phyloP scores from a whole-genome alignment of 2,329 filamentous ascomycete genomes.

The Fusarium mundagurra region DNA sequence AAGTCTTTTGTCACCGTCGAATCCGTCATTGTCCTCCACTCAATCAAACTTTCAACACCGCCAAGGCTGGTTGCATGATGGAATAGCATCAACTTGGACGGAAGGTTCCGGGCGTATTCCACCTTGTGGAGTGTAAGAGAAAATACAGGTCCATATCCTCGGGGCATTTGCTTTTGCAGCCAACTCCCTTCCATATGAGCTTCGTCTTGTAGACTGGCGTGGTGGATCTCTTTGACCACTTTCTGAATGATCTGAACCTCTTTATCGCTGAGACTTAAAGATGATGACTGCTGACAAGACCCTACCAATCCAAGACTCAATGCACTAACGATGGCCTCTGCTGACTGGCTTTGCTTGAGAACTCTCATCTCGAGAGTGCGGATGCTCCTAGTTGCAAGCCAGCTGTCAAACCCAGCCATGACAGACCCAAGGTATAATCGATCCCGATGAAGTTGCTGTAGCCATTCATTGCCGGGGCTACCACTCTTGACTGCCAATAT shows the following conservation, averaged over 20 bases:
- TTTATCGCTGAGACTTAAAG: slow-evolving; percentile 48
- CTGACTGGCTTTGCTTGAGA: slow-evolving; percentile 76
- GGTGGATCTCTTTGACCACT: slow-evolving; percentile 70
- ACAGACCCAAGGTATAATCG: slow-evolving; percentile 80
- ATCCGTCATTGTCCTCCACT: slow-evolving; percentile 95
- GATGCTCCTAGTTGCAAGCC: slow-evolving; percentile 87
- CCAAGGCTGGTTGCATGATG: slow-evolving; percentile 94
- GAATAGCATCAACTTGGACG: slow-evolving; percentile 82
- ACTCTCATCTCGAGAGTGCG: slow-evolving; percentile 88
- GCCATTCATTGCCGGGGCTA: slow-evolving; percentile 67
- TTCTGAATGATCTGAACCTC: slow-evolving; percentile 54
- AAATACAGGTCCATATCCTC: slow-evolving; percentile 90
- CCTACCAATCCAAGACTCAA: slow-evolving; percentile 68
- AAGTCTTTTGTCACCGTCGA: slow-evolving; percentile 73
- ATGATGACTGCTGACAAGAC: accelerated
- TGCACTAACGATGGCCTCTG: slow-evolving; percentile 68
- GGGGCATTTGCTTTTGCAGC: slow-evolving; percentile 88
- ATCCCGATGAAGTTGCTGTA: slow-evolving; percentile 70
- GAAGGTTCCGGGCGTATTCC: slow-evolving; percentile 72
- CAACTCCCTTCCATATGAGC: slow-evolving; percentile 68
- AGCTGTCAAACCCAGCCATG: slow-evolving; percentile 89
- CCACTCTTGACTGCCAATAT: slow-evolving; percentile 64
- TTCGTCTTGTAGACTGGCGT: slow-evolving; percentile 81
- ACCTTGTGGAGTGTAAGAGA: slow-evolving; percentile 71
- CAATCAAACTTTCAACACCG: slow-evolving; percentile 93